Percentiles rank a stretch among this genome's conserved stretches.
Evolutionary conservation across 2,329 filamentous ascomycete genomes (phyloP).

Genomic region (Coleophoma eucalyptorum): DNA sequence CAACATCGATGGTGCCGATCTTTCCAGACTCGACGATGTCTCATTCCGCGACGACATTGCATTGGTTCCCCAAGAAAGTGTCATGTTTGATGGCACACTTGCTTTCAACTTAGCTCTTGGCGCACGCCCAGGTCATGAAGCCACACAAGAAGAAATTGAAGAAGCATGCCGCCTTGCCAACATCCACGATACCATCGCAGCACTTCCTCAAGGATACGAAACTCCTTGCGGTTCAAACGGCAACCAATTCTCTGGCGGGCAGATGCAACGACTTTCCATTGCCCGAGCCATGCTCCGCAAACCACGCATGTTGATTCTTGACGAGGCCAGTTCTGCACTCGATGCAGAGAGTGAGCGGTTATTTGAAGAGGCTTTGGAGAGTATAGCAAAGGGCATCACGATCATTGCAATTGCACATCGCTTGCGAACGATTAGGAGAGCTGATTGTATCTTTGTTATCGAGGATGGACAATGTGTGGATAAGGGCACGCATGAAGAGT

Average conservation of each 20-base stretch:
- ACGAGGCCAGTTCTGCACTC: constrained; percentile 77
- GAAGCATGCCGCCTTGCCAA: constrained; percentile 61
- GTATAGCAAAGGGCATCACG: constrained; percentile 46
- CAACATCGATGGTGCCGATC: constrained; percentile 30
- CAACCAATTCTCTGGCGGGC: constrained; percentile 71
- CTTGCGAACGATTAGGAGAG: constrained; percentile 51
- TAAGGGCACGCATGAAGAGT: constrained; percentile 47
- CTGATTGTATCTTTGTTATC: constrained; percentile 55
- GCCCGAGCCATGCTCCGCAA: constrained; percentile 70
- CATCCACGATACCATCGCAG: constrained; percentile 64
- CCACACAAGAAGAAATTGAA: constrained; percentile 55
- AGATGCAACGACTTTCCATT: constrained; percentile 74
- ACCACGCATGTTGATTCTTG: constrained; percentile 70
- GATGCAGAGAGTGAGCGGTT: constrained; percentile 66
- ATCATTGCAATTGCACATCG: constrained; percentile 57
- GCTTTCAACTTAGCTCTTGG: constrained; percentile 54
- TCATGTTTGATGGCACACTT: constrained; percentile 54
- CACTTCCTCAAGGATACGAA: constrained; percentile 61
- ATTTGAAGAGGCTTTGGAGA: constrained; percentile 64
- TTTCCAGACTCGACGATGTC: constrained; percentile 36
- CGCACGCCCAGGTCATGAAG: constrained; percentile 46
- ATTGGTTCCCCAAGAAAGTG: constrained; percentile 53
- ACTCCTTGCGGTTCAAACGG: constrained; percentile 68
- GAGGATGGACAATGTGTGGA: constrained; percentile 50
- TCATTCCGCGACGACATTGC: constrained; percentile 49